Conservation (phyloP, 2,329 filamentous ascomycete species). For the Aspergillus fijiensis region DNA sequence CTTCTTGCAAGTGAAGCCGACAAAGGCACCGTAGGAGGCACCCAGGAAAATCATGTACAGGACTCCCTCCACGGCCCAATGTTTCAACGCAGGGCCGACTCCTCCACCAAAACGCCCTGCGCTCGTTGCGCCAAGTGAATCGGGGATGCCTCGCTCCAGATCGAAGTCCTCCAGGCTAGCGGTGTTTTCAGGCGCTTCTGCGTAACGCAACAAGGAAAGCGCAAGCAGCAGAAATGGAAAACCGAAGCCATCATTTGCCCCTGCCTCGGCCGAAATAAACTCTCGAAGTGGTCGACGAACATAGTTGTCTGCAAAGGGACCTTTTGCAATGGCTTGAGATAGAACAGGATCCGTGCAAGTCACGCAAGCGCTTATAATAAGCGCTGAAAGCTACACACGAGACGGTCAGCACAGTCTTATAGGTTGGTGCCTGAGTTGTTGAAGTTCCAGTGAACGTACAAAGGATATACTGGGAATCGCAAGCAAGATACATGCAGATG, state of each 20-base stretch:
- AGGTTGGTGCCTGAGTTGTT: neutral
- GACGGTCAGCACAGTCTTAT: neutral
- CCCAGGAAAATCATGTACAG: slow-evolving; percentile 59
- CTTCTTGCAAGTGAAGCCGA: slow-evolving; percentile 52
- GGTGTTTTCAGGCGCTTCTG: slow-evolving; percentile 36
- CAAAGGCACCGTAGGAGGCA: slow-evolving; percentile 52
- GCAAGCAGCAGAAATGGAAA: slow-evolving; percentile 63
- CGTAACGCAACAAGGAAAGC: slow-evolving; percentile 57
- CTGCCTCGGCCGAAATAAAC: slow-evolving; percentile 63
- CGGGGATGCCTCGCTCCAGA: slow-evolving; percentile 22
- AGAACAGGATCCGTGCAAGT: slow-evolving; percentile 64
- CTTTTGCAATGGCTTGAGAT: slow-evolving; percentile 62
- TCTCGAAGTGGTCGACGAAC: slow-evolving; percentile 58
- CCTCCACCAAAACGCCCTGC: slow-evolving; percentile 56
- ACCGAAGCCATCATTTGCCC: slow-evolving; percentile 62
- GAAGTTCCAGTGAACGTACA: slow-evolving; percentile 17
- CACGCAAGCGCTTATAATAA: slow-evolving; percentile 61
- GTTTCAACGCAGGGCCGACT: slow-evolving; percentile 51
- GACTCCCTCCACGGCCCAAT: slow-evolving; percentile 62
- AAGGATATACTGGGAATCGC: slow-evolving; percentile 57
- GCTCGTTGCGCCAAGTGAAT: slow-evolving; percentile 35
- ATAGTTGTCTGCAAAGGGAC: slow-evolving; percentile 62
- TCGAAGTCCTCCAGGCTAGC: slow-evolving; percentile 19
- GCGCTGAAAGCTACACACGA: slow-evolving; percentile 44
- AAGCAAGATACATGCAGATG: slow-evolving; percentile 56